Percentiles rank a stretch among this genome's conserved stretches.
Conservation (phyloP, 331 rosid species). For the Saraca asoca region DNA sequence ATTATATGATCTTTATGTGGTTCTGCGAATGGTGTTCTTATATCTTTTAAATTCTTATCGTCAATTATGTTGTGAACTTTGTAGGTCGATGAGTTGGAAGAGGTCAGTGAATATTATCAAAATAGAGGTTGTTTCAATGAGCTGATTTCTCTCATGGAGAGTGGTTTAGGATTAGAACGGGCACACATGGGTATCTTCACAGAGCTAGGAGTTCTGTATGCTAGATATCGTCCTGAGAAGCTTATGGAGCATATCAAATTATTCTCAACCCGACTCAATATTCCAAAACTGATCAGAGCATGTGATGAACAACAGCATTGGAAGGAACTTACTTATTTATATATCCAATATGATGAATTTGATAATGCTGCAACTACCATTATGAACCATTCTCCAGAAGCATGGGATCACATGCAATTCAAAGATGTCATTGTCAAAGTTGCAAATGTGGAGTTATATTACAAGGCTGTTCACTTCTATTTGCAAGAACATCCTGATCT, state of each 20-base stretch:
- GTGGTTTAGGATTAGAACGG: slow-evolving; percentile 97
- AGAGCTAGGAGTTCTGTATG: slow-evolving; percentile 95
- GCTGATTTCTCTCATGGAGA: slow-evolving; percentile 97
- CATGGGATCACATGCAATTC: slow-evolving; percentile 99
- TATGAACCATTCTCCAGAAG: slow-evolving; percentile 99
- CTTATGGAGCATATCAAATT: slow-evolving; percentile 99
- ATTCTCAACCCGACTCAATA: slow-evolving; percentile 89
- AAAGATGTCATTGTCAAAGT: slow-evolving; percentile 92
- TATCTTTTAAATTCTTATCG: slow-evolving; percentile 21
- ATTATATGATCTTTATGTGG: slow-evolving; percentile 6
- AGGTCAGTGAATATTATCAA: slow-evolving; percentile 98
- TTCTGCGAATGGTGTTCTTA: slow-evolving; percentile 1
- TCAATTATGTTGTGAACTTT: slow-evolving; percentile 28
- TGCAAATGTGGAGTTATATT: slow-evolving; percentile 92
- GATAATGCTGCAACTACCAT: slow-evolving; percentile 99
- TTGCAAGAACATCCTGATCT: slow-evolving; percentile 99
- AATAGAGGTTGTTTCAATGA: slow-evolving; percentile 98
- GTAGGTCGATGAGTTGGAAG: slow-evolving; percentile 98
- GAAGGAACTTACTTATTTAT: slow-evolving; percentile 93
- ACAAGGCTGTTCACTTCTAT: slow-evolving; percentile 97
- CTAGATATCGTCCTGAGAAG: slow-evolving; percentile 98
- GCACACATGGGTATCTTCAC: slow-evolving; percentile 99
- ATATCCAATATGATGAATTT: slow-evolving; percentile 95
- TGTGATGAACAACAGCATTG: slow-evolving; percentile 99
- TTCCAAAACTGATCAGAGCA: slow-evolving; percentile 96